A percentile compares a stretch with the other conserved stretches of the same genome.
phyloP scores from a whole-genome alignment of 345 rosid species.

The Hirschfeldia incana region DNA sequence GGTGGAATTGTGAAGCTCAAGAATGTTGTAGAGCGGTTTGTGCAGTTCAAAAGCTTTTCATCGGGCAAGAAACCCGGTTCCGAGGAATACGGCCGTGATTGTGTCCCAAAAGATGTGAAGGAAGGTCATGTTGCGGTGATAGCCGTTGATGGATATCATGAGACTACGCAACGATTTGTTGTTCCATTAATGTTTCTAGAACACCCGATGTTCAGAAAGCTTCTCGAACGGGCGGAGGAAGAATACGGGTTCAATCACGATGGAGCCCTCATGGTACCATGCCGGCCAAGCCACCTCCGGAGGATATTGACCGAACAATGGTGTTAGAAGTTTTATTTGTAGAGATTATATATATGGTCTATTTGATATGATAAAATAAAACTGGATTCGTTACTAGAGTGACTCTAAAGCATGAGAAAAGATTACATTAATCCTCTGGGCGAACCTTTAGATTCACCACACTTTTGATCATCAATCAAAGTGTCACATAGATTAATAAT shows the following conservation, averaged over 20 bases:
- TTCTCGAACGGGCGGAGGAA: constrained; percentile 46
- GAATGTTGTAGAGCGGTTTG: constrained; percentile 39
- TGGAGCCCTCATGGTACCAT: constrained; percentile 53
- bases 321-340: constrained; percentile 4
- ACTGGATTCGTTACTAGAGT: background rate
- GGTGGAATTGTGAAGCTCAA: constrained; percentile 45
- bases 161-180: constrained; percentile 53
- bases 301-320: constrained; percentile 41
- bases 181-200: constrained; percentile 52
- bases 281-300: constrained; percentile 42
- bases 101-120: constrained; percentile 68
- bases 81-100: constrained; percentile 20
- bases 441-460: too few relatives aligned
- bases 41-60: constrained; percentile 35
- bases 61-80: constrained; percentile 28
- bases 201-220: constrained; percentile 47
- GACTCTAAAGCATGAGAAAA: background rate
- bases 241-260: constrained; percentile 46
- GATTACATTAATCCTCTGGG: too few relatives aligned
- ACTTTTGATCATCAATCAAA: too few relatives aligned
- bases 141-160: constrained; percentile 49
- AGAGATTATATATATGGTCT: background rate
- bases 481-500: too few relatives aligned
- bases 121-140: constrained; percentile 72
- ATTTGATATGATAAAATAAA: background rate